Base-by-base conservation (phyloP, 2,329 filamentous ascomycete species). In the Pseudogymnoascus sp. region DNA sequence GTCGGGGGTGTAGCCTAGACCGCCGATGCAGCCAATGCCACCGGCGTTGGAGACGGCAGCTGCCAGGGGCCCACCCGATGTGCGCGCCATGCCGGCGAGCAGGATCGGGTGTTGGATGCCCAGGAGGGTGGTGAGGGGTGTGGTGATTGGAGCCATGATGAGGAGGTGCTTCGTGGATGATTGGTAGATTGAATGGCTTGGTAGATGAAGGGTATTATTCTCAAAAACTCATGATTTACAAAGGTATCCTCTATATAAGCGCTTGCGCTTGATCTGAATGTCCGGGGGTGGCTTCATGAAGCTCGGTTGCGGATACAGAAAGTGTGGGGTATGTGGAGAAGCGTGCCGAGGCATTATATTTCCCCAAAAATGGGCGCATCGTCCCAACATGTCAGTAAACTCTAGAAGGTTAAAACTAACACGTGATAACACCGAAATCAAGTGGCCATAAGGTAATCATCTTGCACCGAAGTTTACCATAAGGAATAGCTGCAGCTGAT, bases 51-150 rank as follows among this genome's bases (percentile, higher is more conserved):
- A 95, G 39, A 96, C 91, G 5, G 91, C 91, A 2, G 91, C 91
- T 6, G 91, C 91, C 57, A 96, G 86, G 16, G 81, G 82, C 0
- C 88, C 90, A 65, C 88, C 87, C 0, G 90, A 93, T 8, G 90
- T 90, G 66, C 89, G 86, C 1, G 93, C 93, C 93, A 97, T 97
- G 71, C 93, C 93, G 36, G 93, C 93, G 18, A 97, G 89, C 69
- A 97, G 80, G 75, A 97, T 87, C 42, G 93, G 93, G 77, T 97
- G 92, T 69, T 87, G 80, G 76, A 97, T 96, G 23, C 86, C 84
- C 62, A 97, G 83, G 61, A 97, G 86, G 63, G 80, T 80, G 67
- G 88, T 93, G 39, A 96, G 83, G 1, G 91, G 90, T 10, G 91
- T 96, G 64, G 83, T 84, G 70, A 95, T 87, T 65, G 86, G 80